These are phyloP conservation scores for Amphicarpaea edgeworthii DNA, from an alignment of 306 rosid genomes.

Conservation along the genomic window DNA sequence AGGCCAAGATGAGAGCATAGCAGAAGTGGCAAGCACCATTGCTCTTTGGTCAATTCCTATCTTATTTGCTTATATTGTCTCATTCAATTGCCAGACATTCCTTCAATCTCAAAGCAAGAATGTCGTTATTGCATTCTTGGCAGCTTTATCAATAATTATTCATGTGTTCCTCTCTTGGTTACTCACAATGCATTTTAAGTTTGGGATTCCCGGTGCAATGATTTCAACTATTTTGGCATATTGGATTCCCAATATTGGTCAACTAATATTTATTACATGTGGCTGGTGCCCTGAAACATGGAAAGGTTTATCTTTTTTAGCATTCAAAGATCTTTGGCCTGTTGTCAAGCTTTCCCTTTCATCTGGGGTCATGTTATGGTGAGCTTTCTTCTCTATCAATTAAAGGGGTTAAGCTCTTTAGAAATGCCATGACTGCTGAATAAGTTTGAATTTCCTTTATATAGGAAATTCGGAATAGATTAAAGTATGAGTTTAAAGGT, in stretches of 20 bases:
- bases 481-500: too few species aligned
- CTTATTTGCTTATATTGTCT: constrained; percentile 43
- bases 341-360: constrained; percentile 64
- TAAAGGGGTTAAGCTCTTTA: constrained; percentile 9
- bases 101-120: constrained; percentile 66
- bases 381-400: neutral
- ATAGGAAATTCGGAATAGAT: too few species aligned
- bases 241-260: constrained; percentile 60
- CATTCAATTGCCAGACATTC: constrained; percentile 54
- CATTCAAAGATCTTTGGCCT: constrained; percentile 61
- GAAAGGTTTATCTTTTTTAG: constrained; percentile 57
- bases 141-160: constrained; percentile 42
- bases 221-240: constrained; percentile 38
- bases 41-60: constrained; percentile 46
- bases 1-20: constrained; percentile 45
- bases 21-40: constrained; percentile 46
- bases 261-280: constrained; percentile 50
- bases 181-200: constrained; percentile 32
- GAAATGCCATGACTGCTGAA: neutral
- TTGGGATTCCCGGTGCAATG: constrained; percentile 60
- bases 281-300: constrained; percentile 62
- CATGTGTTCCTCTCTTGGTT: constrained; percentile 54
- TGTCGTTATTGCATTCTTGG: constrained; percentile 52
- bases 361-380: constrained; percentile 65
- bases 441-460: too few species aligned